Evolutionary conservation across 2,329 filamentous ascomycete genomes (phyloP).

Genomic region (Capronia coronata): DNA sequence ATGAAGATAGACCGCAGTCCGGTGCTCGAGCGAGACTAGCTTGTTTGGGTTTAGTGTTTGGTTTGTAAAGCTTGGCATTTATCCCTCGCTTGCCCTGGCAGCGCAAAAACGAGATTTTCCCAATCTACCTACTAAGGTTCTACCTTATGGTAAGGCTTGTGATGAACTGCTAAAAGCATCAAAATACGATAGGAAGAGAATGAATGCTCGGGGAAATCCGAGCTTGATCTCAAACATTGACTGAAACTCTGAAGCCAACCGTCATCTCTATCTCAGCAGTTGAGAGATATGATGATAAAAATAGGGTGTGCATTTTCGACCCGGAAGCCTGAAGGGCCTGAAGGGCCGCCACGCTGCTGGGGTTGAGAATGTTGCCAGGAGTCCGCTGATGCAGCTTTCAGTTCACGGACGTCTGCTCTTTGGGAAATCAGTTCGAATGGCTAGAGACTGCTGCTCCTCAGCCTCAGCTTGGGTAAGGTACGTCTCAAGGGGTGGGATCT

Average conservation of each 20-base stretch:
- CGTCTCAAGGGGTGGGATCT: too few relatives aligned
- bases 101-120: slow-evolving; percentile 13
- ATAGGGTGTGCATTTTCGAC: too few relatives aligned
- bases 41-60: neutral
- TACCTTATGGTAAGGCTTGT: slow-evolving; percentile 33
- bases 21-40: neutral
- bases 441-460: too few relatives aligned
- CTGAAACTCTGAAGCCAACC: slow-evolving; percentile 28
- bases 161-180: slow-evolving; percentile 37
- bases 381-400: too few relatives aligned
- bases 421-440: too few relatives aligned
- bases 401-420: too few relatives aligned
- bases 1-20: neutral
- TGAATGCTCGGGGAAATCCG: slow-evolving; percentile 32
- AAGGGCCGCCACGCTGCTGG: too few relatives aligned
- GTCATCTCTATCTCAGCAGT: too few relatives aligned
- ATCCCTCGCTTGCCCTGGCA: neutral
- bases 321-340: too few relatives aligned
- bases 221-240: slow-evolving; percentile 29
- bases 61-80: slow-evolving; percentile 13
- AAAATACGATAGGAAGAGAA: slow-evolving; percentile 46
- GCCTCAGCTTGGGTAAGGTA: too few relatives aligned
- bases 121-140: neutral
- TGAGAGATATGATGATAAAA: too few relatives aligned
- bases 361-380: too few relatives aligned